phyloP scores from a whole-genome alignment of 2,329 filamentous ascomycete genomes.

The Penicillium sp. region DNA sequence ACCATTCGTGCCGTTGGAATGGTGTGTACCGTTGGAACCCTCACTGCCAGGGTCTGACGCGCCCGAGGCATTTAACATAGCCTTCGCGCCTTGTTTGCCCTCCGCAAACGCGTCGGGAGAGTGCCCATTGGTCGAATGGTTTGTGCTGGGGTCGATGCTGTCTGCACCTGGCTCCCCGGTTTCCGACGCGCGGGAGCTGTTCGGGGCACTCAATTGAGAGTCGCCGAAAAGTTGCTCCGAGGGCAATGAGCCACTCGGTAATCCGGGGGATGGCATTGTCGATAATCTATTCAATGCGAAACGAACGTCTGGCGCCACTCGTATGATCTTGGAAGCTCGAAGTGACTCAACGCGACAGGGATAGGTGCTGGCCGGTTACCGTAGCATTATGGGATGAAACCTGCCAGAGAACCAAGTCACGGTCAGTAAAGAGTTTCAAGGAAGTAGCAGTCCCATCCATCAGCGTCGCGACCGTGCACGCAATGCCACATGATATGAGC shows the following conservation, averaged over 20 bases:
- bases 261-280: constrained; percentile 41
- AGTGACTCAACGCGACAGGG: constrained; percentile 27
- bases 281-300: constrained; percentile 8
- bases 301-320: constrained; percentile 21
- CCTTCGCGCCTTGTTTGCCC: constrained; percentile 63
- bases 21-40: constrained; percentile 30
- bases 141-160: constrained; percentile 23
- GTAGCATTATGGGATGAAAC: constrained; percentile 33
- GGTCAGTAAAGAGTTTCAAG: constrained; percentile 11
- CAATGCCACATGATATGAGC: constrained; percentile 4
- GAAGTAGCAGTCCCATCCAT: not conserved
- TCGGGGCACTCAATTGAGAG: constrained; percentile 26
- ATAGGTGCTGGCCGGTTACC: constrained; percentile 25
- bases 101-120: constrained; percentile 53
- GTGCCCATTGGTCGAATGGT: constrained; percentile 30
- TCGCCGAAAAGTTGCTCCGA: constrained; percentile 27
- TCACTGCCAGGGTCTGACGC: constrained; percentile 30
- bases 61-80: constrained; percentile 54
- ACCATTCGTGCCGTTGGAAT: constrained; percentile 50
- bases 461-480: constrained; percentile 16
- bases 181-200: constrained; percentile 27
- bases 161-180: constrained; percentile 25
- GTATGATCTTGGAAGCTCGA: constrained; percentile 20
- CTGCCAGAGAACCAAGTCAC: constrained; percentile 3
- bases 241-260: constrained; percentile 25